These are phyloP conservation scores for Fusarium cicatricum DNA, from an alignment of 2,329 filamentous ascomycete species.

Conservation along the genomic window DNA sequence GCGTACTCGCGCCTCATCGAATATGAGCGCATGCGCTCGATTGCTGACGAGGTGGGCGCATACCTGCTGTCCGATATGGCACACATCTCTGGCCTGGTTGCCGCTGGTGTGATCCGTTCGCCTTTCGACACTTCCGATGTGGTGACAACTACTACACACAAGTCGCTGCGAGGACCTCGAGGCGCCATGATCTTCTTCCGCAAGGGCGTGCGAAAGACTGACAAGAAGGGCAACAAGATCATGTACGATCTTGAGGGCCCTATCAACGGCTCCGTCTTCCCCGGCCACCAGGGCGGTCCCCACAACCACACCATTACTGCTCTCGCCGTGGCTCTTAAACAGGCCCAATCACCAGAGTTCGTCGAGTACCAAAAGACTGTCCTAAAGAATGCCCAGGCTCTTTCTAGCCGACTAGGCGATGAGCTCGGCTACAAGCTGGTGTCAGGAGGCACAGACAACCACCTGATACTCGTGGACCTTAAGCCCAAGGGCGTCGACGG, in stretches of 20 bases:
- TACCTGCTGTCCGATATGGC: conserved; percentile 96
- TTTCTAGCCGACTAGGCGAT: conserved; percentile 71
- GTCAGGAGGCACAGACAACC: conserved; percentile 92
- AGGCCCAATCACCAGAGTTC: conserved; percentile 87
- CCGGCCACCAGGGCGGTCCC: conserved; percentile 94
- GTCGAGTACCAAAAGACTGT: conserved; percentile 88
- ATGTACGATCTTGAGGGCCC: conserved; percentile 86
- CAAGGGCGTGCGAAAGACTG: conserved; percentile 82
- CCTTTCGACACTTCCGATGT: conserved; percentile 90
- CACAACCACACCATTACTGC: conserved; percentile 99
- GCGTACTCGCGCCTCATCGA: conserved; percentile 95
- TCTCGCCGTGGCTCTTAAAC: conserved; percentile 88
- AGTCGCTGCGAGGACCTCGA: conserved; percentile 90
- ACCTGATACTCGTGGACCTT: conserved; percentile 89
- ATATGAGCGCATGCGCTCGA: conserved; percentile 86
- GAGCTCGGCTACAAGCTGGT: conserved; percentile 86
- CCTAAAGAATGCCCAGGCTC: conserved; percentile 84
- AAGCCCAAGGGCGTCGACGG: conserved; percentile 87
- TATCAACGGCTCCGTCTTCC: conserved; percentile 96
- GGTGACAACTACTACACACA: conserved; percentile 98
- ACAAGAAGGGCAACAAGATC: conserved; percentile 81
- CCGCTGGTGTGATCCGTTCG: conserved; percentile 85
- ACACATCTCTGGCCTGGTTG: conserved; percentile 91
- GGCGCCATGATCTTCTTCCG: conserved; percentile 99
- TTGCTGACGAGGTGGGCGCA: conserved; percentile 85